Conservation (phyloP, 2,329 filamentous ascomycete species). For the Emydomyces testavorans region DNA sequence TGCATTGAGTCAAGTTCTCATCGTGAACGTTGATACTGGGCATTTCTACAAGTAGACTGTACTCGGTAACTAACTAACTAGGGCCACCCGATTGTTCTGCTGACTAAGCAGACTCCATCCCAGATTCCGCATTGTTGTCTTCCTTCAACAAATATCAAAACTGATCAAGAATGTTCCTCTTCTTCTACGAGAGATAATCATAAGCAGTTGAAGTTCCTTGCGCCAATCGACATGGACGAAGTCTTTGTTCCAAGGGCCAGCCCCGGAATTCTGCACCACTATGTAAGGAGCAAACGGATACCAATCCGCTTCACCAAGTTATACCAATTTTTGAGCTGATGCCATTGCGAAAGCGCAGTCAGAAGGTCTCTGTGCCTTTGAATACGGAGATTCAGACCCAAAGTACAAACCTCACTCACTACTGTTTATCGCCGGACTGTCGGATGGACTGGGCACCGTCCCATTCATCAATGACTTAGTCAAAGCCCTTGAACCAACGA, state of each 20-base stretch:
- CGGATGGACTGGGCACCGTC: conserved; percentile 46
- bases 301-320: background rate
- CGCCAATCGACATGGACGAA: background rate
- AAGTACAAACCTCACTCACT: conserved; percentile 37
- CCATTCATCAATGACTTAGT: conserved; percentile 44
- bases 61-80: too few species aligned
- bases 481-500: conserved; percentile 35
- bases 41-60: too few species aligned
- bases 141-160: background rate
- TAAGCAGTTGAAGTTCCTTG: background rate
- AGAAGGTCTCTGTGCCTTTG: conserved; percentile 32
- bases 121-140: too few species aligned
- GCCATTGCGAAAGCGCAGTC: conserved; percentile 21
- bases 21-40: too few species aligned
- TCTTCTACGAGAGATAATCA: background rate
- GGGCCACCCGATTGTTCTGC: too few species aligned
- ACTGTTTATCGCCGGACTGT: conserved; percentile 49
- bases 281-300: conserved; percentile 21
- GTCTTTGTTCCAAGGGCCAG: background rate
- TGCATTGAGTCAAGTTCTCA: too few species aligned
- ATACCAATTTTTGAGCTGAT: background rate
- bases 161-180: background rate
- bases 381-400: conserved; percentile 24
- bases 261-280: conserved; percentile 28
- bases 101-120: background rate